phyloP scores from a whole-genome alignment of 306 rosid genomes.

The Trichosanthes cucumerina region DNA sequence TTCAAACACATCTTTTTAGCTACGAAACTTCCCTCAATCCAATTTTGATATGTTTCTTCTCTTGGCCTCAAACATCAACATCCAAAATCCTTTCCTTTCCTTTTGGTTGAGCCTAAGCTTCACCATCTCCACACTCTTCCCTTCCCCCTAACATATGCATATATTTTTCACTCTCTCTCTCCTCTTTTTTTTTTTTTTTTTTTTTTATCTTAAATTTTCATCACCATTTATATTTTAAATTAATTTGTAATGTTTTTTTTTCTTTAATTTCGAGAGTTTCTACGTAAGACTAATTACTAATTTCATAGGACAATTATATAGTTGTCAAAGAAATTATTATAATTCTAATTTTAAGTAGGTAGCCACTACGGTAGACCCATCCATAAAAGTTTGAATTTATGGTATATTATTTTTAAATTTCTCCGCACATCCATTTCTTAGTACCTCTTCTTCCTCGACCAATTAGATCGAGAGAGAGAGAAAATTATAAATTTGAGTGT shows the following conservation, averaged over 20 bases:
- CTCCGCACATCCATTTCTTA: background rate
- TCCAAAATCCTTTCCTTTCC: background rate
- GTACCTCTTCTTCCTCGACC: background rate
- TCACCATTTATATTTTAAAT: background rate
- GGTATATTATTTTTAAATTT: no score
- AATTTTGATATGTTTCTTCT: background rate
- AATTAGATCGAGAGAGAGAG: no score
- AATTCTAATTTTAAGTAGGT: no score
- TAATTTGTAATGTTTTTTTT: no score
- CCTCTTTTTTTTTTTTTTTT: no score
- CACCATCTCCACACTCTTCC: background rate
- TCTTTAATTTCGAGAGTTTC: no score
- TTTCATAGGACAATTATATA: no score
- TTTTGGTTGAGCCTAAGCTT: background rate
- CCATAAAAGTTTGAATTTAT: no score
- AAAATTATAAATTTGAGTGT: no score
- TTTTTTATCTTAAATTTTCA: background rate
- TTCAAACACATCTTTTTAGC: background rate
- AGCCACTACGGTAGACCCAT: no score
- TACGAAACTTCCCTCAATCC: background rate
- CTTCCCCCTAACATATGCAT: background rate
- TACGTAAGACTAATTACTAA: no score
- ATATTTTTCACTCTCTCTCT: background rate
- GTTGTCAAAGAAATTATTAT: no score
- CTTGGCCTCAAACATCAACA: constrained; percentile 8